Evolutionary conservation across 2,329 filamentous ascomycete genomes (phyloP), one percentile per base, ranked within the genome.

Genomic region (Xylariaceae sp.): DNA sequence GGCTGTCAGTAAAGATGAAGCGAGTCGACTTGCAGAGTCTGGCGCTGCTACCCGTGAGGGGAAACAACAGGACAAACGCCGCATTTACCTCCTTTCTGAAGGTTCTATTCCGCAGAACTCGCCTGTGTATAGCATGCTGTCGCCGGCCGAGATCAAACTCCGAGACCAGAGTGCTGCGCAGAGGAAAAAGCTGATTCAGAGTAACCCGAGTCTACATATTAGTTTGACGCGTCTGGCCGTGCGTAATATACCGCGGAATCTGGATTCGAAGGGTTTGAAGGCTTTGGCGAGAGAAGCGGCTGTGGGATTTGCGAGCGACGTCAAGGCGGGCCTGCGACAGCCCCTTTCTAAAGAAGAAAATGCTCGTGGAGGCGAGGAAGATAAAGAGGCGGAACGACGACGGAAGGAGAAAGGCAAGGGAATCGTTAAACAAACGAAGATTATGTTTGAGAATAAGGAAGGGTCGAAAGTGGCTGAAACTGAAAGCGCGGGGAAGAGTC

Each of bases 401-500:
- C 84, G 94, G 53, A 95, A 88, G 69, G 75, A 81, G 61, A 90
- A 92, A 71, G 88, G 89, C 52, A 94, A 92, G 68, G 81, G 81
- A 55, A 90, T 99, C 48, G 90, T 99, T 43, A 87, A 84, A 65
- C 94, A 99, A 73, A 88, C 92, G 53, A 99, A 96, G 77, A 83
- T 99, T 52, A 88, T 97, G 39, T 97, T 94, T 66, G 94, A 99
- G 74, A 88, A 87, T 53, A 81, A 82, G 37, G 85, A 94, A 63
- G 94, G 94, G 45, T 84, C 84, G 66, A 97, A 96, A 74, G 84
- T 96, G 11, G 73, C 80, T 6, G 91, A 95, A 72, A 79, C 81
- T 43, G 84, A 78, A 49, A 90, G 88, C 6, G 90, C 85, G 5
- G 91, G 91, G 46, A 83, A 88, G 68, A 94, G 88, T 69, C 83